Percentiles rank a stretch among this genome's conserved stretches.
phyloP scores from a whole-genome alignment of 192 early-diverging fungal genomes.

The Coemansia sp. region DNA sequence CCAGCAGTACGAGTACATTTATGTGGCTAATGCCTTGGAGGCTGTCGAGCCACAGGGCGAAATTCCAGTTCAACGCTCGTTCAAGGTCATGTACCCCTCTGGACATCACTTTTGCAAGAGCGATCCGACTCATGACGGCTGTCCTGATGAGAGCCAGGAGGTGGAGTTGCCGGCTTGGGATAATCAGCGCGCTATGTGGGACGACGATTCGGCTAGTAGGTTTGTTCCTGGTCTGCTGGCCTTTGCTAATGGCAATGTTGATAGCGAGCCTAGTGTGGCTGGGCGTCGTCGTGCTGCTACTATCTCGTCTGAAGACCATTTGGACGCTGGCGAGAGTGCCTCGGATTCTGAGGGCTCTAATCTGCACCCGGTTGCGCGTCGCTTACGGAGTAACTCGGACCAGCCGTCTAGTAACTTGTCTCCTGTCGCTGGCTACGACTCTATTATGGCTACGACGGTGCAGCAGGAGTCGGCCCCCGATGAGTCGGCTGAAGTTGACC shows the following conservation, averaged over 20 bases:
- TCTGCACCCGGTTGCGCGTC: neutral
- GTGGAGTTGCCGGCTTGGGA: neutral
- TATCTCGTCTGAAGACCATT: conserved; percentile 9
- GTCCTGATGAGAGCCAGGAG: too few species aligned
- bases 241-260: conserved; percentile 20
- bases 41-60: neutral
- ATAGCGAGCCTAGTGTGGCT: neutral
- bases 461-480: conserved; percentile 1
- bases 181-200: conserved; percentile 23
- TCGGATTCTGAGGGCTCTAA: neutral
- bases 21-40: neutral
- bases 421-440: neutral
- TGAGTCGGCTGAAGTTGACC: neutral
- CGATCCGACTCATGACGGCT: conserved; percentile 13
- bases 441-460: neutral
- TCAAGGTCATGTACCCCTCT: conserved; percentile 33
- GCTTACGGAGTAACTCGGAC: conserved; percentile 11
- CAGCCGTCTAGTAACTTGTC: neutral
- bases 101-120: conserved; percentile 41
- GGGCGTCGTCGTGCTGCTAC: conserved; percentile 27
- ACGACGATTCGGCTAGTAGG: conserved; percentile 21
- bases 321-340: conserved; percentile 1
- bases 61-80: conserved; percentile 24
- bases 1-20: conserved; percentile 40
- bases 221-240: conserved; percentile 52